phyloP scores from a whole-genome alignment of 2,329 filamentous ascomycete species.

The Sporothrix pallida region DNA sequence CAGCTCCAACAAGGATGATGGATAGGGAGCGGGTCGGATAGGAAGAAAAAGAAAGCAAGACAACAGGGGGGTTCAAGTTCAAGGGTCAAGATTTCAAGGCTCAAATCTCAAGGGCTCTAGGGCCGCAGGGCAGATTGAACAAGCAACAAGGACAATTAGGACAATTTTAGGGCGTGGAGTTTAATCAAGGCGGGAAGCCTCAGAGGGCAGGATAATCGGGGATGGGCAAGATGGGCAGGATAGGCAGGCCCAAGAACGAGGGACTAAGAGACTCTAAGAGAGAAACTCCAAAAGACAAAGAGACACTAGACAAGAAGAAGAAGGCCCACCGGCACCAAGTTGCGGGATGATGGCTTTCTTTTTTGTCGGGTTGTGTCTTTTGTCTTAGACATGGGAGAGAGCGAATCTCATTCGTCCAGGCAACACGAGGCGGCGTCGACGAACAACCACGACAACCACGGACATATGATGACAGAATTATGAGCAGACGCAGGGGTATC shows the following conservation, averaged over 20 bases:
- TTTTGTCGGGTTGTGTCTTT: not conserved
- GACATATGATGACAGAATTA: not conserved
- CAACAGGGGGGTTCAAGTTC: not conserved
- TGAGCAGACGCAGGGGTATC: not conserved
- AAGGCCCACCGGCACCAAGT: not conserved
- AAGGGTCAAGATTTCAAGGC: not conserved
- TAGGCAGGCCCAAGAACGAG: not conserved
- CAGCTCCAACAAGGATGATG: not conserved
- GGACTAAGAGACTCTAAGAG: too few relatives aligned
- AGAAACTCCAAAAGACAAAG: too few relatives aligned
- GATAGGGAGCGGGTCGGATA: conserved; percentile 12
- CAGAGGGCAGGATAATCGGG: not conserved
- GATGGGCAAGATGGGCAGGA: not conserved
- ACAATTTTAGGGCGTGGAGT: conserved; percentile 23
- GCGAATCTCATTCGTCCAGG: conserved; percentile 8
- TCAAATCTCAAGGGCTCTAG: too few relatives aligned
- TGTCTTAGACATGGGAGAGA: conserved; percentile 17
- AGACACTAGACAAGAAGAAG: conserved; percentile 3
- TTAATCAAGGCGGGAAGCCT: not conserved
- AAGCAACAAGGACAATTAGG: not conserved
- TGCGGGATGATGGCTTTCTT: not conserved
- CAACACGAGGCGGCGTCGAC: not conserved
- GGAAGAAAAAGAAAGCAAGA: conserved; percentile 26
- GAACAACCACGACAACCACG: not conserved
- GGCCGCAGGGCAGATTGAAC: not conserved